Base-by-base conservation (phyloP, 352 stramenopile genomes). In the Pythium diclinum region DNA sequence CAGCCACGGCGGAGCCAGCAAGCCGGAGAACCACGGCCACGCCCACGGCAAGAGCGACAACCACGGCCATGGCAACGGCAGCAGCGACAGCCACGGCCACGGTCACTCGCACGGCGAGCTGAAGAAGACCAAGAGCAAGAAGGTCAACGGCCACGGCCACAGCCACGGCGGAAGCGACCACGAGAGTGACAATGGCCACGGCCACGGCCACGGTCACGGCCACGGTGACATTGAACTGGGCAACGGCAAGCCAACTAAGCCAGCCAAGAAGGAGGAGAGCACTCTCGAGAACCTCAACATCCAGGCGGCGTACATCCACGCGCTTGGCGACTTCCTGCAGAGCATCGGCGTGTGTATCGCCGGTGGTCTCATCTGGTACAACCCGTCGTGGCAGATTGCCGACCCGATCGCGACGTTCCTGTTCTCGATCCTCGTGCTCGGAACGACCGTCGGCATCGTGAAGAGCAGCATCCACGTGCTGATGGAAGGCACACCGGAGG, bases 371-470 rank as follows among this genome's bases (percentile, higher is more conserved):
- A 99, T 99, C 71, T 99, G 96, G 96, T 97, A 87, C 68, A 97
- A 98, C 49, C 96, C 96, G 6, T 69, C 83, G 42, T 99, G 96
- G 95, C 87, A 98, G 71, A 89, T 99, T 52, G 85, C 95, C 0
- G 97, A 99, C 76, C 97, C 97, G 28, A 97, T 99, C 66, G 93
- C 88, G 49, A 99, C 97, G 14, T 95, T 99, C 23, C 59, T 99
- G n/a, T 99, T 99, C 76, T 98, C 94, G 34, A 51, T 97, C 52
- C 55, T 99, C 7, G 96, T 99, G 42, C 82, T 98, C 17, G 90
- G 77, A 57, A 98, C 95, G 23, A 99, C 97, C 0, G 60, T 97
- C 6, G 86, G 82, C 42, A 94, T 99, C 36, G 70, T 99, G 34
- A 82, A 86, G 36, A 85, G 81, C 54, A 98, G 90, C 57, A 68